These are phyloP conservation scores for Akanthomyces lecanii DNA, from an alignment of 2,329 filamentous ascomycete genomes.

Conservation along the genomic window DNA sequence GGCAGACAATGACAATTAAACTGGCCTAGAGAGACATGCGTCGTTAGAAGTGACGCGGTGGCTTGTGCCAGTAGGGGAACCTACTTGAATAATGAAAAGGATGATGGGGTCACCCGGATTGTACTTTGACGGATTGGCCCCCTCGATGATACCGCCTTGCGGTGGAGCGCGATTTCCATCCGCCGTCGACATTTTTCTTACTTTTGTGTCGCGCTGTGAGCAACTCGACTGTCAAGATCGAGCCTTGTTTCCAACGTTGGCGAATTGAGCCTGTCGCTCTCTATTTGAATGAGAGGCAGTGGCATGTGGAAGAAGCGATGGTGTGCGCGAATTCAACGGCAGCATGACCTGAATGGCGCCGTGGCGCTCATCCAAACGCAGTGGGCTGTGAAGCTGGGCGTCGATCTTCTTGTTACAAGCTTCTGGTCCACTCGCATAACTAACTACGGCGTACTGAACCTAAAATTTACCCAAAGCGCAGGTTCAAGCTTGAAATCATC, in stretches of 20 bases:
- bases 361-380: conserved; percentile 4
- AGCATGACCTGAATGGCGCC: background rate
- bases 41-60: conserved; percentile 7
- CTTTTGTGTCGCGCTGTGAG: background rate
- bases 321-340: background rate
- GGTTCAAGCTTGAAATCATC: no score
- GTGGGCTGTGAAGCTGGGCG: conserved; percentile 10
- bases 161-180: conserved; percentile 24
- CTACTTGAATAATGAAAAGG: conserved; percentile 69
- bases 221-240: background rate
- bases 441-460: no score
- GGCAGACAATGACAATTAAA: conserved; percentile 47
- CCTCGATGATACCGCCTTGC: conserved; percentile 64
- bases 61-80: conserved; percentile 5
- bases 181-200: background rate
- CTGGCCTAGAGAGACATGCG: conserved; percentile 27
- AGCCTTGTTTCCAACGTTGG: background rate
- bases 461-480: no score
- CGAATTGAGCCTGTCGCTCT: background rate
- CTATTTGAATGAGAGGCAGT: background rate
- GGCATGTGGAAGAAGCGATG: background rate
- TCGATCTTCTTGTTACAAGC: background rate
- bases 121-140: conserved; percentile 63
- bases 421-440: background rate
- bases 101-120: conserved; percentile 68